These are phyloP conservation scores for Eucalyptus pumila DNA, from an alignment of 345 rosid species.

Conservation along the genomic window DNA sequence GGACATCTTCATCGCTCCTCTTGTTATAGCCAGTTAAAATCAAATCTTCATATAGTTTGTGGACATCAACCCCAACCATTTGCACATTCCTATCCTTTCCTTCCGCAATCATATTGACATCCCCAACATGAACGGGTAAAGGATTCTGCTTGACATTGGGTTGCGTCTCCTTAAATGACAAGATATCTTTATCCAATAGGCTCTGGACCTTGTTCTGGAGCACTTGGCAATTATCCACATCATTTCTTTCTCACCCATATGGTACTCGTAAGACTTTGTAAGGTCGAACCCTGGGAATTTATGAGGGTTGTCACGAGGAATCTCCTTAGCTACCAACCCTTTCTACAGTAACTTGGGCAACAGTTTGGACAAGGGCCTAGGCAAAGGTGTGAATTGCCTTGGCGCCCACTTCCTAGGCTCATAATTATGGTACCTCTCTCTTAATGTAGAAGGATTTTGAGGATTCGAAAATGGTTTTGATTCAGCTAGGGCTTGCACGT, in stretches of 20 bases:
- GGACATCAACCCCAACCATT: background rate
- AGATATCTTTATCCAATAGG: background rate
- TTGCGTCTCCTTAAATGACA: background rate
- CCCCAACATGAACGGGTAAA: background rate
- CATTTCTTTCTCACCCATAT: background rate
- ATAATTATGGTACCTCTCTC: background rate
- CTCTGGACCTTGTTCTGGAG: background rate
- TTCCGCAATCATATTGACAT: background rate
- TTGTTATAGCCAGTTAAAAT: too few species aligned
- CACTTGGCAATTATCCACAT: background rate
- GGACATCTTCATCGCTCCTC: too few species aligned
- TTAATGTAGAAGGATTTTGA: background rate
- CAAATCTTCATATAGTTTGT: too few species aligned
- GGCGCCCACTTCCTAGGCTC: background rate
- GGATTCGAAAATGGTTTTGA: too few species aligned
- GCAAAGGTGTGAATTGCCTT: background rate
- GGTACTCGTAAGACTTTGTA: background rate
- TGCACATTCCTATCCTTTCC: background rate
- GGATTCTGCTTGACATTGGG: background rate
- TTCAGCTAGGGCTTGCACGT: too few species aligned
- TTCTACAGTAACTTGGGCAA: too few species aligned
- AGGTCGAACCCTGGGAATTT: too few species aligned
- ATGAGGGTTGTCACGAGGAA: background rate
- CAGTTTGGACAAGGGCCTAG: background rate
- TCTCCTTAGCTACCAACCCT: background rate